Evolutionary conservation across 352 stramenopile genomes (phyloP).

Genomic region (Plasmopara halstedii): DNA sequence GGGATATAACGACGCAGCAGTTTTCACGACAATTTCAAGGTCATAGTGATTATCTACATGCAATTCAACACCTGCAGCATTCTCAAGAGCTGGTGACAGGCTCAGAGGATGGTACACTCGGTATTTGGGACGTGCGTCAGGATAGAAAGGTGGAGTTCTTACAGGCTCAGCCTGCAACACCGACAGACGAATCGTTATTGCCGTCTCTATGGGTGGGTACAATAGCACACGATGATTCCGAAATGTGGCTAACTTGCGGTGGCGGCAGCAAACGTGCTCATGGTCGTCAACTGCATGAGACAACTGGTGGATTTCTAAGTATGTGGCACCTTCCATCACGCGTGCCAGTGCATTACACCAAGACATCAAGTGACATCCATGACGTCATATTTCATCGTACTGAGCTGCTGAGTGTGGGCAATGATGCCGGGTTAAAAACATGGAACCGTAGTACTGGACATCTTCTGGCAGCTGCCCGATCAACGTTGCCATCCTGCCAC

Average conservation of each 20-base stretch:
- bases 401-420: conserved; percentile 65
- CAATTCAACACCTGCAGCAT: conserved; percentile 51
- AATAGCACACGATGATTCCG: conserved; percentile 57
- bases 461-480: conserved; percentile 44
- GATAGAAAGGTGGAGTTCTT: conserved; percentile 43
- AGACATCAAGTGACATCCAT: conserved; percentile 53
- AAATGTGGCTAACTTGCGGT: conserved; percentile 65
- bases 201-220: conserved; percentile 43
- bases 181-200: neutral
- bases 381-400: conserved; percentile 65
- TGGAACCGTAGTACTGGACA: conserved; percentile 70
- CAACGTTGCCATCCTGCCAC: conserved; percentile 45
- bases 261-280: conserved; percentile 34
- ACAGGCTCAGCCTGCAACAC: conserved; percentile 28
- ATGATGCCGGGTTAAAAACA: conserved; percentile 54
- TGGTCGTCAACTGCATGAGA: conserved; percentile 8
- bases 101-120: conserved; percentile 63
- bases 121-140: conserved; percentile 65
- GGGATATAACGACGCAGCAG: conserved; percentile 39
- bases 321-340: conserved; percentile 77
- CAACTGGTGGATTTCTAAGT: conserved; percentile 40
- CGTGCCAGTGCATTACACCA: conserved; percentile 57
- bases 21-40: conserved; percentile 50
- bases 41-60: conserved; percentile 60
- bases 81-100: conserved; percentile 65